A percentile compares a stretch with the other conserved stretches of the same genome.
phyloP scores from a whole-genome alignment of 345 rosid species.

The Corchorus capsularis region DNA sequence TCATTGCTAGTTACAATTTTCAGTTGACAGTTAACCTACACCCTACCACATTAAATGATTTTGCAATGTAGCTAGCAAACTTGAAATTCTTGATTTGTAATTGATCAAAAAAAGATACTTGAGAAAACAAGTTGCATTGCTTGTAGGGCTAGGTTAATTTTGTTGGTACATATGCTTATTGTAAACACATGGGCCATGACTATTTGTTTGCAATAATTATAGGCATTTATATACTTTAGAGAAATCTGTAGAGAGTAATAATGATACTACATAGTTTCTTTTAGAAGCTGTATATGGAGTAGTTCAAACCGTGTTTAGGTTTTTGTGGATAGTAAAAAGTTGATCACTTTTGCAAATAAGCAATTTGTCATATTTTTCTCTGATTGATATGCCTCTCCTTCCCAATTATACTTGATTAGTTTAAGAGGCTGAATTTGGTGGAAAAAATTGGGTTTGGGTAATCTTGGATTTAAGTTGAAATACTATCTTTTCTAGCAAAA shows the following conservation, averaged over 20 bases:
- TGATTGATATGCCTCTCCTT: background rate
- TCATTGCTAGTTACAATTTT: background rate
- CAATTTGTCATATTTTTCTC: background rate
- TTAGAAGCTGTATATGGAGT: background rate
- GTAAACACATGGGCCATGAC: background rate
- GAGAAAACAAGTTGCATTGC: conserved; percentile 2
- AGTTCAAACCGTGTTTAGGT: background rate
- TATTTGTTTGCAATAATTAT: conserved; percentile 11
- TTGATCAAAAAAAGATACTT: background rate
- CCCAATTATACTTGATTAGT: background rate
- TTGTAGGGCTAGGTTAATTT: conserved; percentile 14
- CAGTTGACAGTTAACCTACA: background rate
- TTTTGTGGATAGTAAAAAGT: background rate
- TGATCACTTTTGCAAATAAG: background rate
- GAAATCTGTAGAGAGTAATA: background rate
- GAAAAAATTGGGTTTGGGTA: background rate
- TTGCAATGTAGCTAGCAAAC: background rate
- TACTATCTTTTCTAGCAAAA: background rate
- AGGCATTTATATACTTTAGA: background rate
- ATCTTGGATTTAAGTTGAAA: background rate
- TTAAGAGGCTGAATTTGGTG: background rate
- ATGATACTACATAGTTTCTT: background rate
- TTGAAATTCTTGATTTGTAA: background rate
- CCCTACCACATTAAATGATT: conserved; percentile 3
- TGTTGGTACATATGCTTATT: background rate